Percentiles rank a stretch among this genome's conserved stretches.
Conservation (phyloP, 805 yeast genomes). For the Yarrowia sp. region DNA sequence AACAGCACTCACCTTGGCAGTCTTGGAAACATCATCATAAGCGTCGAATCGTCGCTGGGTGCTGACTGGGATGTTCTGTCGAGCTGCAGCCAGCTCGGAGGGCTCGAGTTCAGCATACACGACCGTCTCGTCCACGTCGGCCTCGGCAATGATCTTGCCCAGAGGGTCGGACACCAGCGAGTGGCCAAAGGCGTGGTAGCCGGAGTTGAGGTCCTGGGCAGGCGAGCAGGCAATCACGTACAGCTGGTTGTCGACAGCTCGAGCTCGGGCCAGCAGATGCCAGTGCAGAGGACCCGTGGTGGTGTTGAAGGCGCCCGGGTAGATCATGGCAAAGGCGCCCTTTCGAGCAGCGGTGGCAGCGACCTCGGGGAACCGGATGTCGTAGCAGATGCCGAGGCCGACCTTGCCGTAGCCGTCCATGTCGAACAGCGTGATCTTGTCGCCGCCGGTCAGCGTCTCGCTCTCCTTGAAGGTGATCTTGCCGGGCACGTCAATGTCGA, state of each 20-base stretch:
- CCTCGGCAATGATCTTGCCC: constrained; percentile 79
- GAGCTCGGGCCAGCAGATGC: constrained; percentile 76
- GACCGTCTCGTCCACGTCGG: constrained; percentile 79
- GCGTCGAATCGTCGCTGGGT: constrained; percentile 76
- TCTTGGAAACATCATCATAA: constrained; percentile 55
- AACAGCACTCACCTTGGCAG: constrained; percentile 43
- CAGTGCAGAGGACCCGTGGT: constrained; percentile 94
- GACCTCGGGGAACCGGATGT: constrained; percentile 89
- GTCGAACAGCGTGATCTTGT: constrained; percentile 78
- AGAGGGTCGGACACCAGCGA: constrained; percentile 87
- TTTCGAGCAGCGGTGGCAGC: constrained; percentile 67
- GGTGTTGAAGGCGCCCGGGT: constrained; percentile 92
- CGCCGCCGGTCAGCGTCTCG: constrained; percentile 75
- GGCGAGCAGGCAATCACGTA: constrained; percentile 90
- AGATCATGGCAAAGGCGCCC: constrained; percentile 83
- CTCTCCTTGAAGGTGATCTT: constrained; percentile 90
- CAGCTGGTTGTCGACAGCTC: constrained; percentile 89
- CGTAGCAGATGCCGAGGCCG: constrained; percentile 91
- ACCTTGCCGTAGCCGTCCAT: constrained; percentile 69
- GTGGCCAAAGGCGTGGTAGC: constrained; percentile 85
- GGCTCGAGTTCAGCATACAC: constrained; percentile 78
- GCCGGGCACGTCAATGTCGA: constrained; percentile 91
- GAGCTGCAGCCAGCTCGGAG: constrained; percentile 60
- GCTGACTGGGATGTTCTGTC: constrained; percentile 72
- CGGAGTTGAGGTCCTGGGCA: constrained; percentile 84